Evolutionary conservation across 805 yeast species (phyloP), one percentile per base, ranked within the genome.

Genomic region (Yarrowia sp.): DNA sequence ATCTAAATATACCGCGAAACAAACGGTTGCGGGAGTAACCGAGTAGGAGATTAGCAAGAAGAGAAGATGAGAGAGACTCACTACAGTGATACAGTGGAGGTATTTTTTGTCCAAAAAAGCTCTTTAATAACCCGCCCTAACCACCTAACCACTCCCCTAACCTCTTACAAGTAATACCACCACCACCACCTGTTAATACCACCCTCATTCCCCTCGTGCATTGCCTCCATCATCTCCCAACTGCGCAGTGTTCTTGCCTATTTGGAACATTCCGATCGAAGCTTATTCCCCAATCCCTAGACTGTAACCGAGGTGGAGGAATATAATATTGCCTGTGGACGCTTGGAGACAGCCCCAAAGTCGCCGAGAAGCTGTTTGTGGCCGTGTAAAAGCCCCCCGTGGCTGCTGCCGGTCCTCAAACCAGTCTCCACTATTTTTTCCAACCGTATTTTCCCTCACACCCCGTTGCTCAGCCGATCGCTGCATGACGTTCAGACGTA

Each of bases 201-300:
- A 33, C 36, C 36, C 36, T 17, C 36, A 33, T 12, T 4, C 17
- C 36, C 8, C 30, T 26, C 30, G 8, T 24, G 49, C 49, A 44
- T 46, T 28, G 51, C 51, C 51, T 46, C 52, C 54, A 26, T n/a
- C n/a, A n/a, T 48, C 54, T 48, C 54, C 54, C 54, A 48, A 48
- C 54, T 46, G 51, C 54, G 54, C 54, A 48, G 38, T 32, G 54
- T 17, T 12, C 38, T 48, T 48, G 54, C 54, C 54, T 32, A 9
- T 32, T 32, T 32, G 9, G 54, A 30, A 48, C 54, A 48, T 48
- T 48, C 54, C 54, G 38, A 48, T 48, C 54, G 8, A 48, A 48
- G 14, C 19, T 32, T 19, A 48, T n/a, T 17, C 24, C 38, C 24
- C 52, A 14, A 38, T 16, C n/a, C 9, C 6, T 14, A 21, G 30